Evolutionary conservation across 306 rosid genomes (phyloP).

Genomic region (Albizia julibrissin): DNA sequence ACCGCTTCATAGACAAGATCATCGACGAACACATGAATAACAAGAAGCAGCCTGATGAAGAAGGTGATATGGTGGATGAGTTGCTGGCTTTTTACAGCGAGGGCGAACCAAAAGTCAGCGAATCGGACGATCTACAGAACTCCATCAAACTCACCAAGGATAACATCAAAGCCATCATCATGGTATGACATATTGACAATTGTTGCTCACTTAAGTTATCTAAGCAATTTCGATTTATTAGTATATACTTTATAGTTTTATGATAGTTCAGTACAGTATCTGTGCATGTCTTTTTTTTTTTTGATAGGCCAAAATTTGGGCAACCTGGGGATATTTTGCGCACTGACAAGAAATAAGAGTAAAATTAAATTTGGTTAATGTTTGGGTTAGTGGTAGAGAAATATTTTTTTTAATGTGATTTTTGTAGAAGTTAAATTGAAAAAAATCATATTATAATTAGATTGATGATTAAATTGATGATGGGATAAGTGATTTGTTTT

Average conservation of each 20-base stretch:
- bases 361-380: background rate
- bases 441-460: no score
- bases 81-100: constrained; percentile 72
- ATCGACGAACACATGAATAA: constrained; percentile 66
- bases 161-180: constrained; percentile 89
- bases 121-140: constrained; percentile 46
- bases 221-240: background rate
- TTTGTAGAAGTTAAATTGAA: no score
- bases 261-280: background rate
- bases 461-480: no score
- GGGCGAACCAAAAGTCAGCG: constrained; percentile 38
- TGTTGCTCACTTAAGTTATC: background rate
- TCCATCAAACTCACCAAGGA: constrained; percentile 75
- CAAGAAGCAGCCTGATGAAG: constrained; percentile 32
- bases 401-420: no score
- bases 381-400: no score
- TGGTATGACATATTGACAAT: constrained; percentile 43
- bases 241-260: background rate
- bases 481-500: no score
- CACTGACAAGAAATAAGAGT: background rate
- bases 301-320: background rate
- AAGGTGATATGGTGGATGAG: constrained; percentile 88
- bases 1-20: constrained; percentile 66
- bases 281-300: background rate
- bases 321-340: background rate